Conservation (phyloP, 257 asterid genomes). For the Rauvolfia tetraphylla region DNA sequence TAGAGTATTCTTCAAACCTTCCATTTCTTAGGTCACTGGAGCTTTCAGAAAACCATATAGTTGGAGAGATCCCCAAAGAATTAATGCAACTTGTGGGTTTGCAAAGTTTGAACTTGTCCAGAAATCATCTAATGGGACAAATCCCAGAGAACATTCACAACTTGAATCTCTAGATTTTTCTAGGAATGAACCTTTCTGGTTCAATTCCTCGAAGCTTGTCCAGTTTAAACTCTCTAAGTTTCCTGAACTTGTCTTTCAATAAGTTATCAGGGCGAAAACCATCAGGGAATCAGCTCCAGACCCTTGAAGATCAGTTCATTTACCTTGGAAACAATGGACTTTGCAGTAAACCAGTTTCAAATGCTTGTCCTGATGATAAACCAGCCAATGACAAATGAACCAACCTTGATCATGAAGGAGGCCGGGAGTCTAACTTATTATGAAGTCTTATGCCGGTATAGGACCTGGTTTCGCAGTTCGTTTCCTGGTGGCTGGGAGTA, state of each 20-base stretch:
- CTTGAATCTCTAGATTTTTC: constrained; percentile 38
- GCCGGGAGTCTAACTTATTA: not conserved
- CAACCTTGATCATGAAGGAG: not conserved
- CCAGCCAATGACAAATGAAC: not conserved
- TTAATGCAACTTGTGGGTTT: constrained; percentile 16
- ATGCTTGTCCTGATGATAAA: not conserved
- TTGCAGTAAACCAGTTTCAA: constrained; percentile 1
- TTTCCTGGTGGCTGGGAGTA: constrained; percentile 10
- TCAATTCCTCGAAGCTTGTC: constrained; percentile 29
- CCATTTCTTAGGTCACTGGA: not conserved
- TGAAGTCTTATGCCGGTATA: constrained; percentile 10
- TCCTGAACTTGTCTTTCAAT: constrained; percentile 33
- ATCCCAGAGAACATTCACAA: constrained; percentile 27
- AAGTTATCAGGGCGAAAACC: constrained; percentile 31
- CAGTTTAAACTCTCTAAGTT: constrained; percentile 24
- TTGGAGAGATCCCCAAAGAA: constrained; percentile 17
- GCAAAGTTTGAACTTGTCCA: constrained; percentile 23
- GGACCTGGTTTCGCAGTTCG: constrained; percentile 24
- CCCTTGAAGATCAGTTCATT: constrained; percentile 8
- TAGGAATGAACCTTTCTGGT: constrained; percentile 25
- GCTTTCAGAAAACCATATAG: constrained; percentile 5
- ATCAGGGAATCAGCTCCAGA: constrained; percentile 30
- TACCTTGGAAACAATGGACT: not conserved
- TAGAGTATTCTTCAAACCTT: constrained; percentile 10
- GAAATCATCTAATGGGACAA: constrained; percentile 25